Percentiles rank a stretch among this genome's conserved stretches.
Conservation (phyloP, 768 basidiomycete species). For the Kwoniella europaea region DNA sequence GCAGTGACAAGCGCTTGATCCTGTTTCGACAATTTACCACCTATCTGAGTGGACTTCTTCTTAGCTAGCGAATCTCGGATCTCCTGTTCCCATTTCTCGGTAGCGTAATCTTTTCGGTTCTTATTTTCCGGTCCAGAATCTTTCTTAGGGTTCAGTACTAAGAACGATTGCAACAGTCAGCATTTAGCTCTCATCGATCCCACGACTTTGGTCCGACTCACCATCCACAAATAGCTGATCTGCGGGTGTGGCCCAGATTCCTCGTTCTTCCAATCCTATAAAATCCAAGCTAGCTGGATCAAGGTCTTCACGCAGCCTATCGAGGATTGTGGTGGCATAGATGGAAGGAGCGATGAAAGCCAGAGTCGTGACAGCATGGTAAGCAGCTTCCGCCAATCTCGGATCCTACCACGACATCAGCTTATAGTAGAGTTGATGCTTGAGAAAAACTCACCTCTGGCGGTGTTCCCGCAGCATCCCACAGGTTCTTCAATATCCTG, state of each 20-base stretch:
- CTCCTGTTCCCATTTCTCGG: slow-evolving; percentile 94
- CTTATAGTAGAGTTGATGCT: background rate
- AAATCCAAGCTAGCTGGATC: slow-evolving; percentile 65
- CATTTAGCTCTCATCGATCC: too few species aligned
- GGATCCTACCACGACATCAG: slow-evolving; percentile 34
- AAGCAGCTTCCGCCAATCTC: slow-evolving; percentile 65
- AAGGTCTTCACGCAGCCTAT: slow-evolving; percentile 72
- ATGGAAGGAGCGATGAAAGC: slow-evolving; percentile 76
- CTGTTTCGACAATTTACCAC: slow-evolving; percentile 72
- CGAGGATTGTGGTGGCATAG: slow-evolving; percentile 72
- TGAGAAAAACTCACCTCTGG: slow-evolving; percentile 33
- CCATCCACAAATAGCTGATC: slow-evolving; percentile 83
- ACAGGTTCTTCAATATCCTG: slow-evolving; percentile 39
- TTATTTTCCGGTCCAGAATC: slow-evolving; percentile 60
- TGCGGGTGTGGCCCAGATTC: slow-evolving; percentile 82
- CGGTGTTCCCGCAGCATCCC: slow-evolving; percentile 38
- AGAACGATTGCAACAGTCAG: slow-evolving; percentile 63
- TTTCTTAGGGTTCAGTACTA: slow-evolving; percentile 72
- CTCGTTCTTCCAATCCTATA: slow-evolving; percentile 74
- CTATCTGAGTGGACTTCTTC: slow-evolving; percentile 69
- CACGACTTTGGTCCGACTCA: slow-evolving; percentile 48
- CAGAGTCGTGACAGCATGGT: slow-evolving; percentile 74
- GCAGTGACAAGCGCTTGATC: slow-evolving; percentile 81
- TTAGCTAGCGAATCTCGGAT: slow-evolving; percentile 79
- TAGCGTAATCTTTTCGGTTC: slow-evolving; percentile 86